Evolutionary conservation across 495 filamentous ascomycete genomes (phyloP).

Genomic region (Oleoguttula mirabilis): DNA sequence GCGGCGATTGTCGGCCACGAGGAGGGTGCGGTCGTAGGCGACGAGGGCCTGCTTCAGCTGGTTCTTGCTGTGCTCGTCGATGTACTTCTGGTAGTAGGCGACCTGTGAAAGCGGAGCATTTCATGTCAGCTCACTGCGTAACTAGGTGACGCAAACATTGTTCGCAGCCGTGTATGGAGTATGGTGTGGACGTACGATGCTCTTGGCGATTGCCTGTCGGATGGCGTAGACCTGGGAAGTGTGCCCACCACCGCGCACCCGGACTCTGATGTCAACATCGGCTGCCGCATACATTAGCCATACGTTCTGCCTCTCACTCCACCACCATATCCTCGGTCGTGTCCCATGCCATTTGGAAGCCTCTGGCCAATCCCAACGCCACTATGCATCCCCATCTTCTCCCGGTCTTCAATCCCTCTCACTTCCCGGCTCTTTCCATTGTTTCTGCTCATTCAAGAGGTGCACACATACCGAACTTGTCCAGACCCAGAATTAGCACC

Average conservation of each 20-base stretch:
- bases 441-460: too few species aligned
- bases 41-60: conserved; percentile 87
- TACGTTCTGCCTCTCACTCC: too few species aligned
- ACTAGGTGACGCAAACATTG: not conserved
- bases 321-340: not conserved
- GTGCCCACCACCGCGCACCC: conserved; percentile 94
- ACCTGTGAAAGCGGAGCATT: conserved; percentile 38
- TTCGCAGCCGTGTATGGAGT: not conserved
- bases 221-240: conserved; percentile 97
- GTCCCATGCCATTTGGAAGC: too few species aligned
- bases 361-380: too few species aligned
- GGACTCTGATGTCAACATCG: conserved; percentile 91
- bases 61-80: conserved; percentile 99
- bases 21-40: conserved; percentile 89
- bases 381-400: too few species aligned
- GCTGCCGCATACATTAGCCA: too few species aligned
- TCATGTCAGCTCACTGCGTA: not conserved
- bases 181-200: conserved; percentile 42
- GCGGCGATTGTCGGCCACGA: conserved; percentile 94
- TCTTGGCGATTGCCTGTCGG: conserved; percentile 97
- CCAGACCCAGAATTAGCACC: conserved; percentile 84
- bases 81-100: conserved; percentile 99
- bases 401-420: too few species aligned
- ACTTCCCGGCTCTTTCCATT: too few species aligned
- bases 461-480: conserved; percentile 72